phyloP scores from a whole-genome alignment of 2,329 filamentous ascomycete genomes.

The Aspergillus carbonarius region DNA sequence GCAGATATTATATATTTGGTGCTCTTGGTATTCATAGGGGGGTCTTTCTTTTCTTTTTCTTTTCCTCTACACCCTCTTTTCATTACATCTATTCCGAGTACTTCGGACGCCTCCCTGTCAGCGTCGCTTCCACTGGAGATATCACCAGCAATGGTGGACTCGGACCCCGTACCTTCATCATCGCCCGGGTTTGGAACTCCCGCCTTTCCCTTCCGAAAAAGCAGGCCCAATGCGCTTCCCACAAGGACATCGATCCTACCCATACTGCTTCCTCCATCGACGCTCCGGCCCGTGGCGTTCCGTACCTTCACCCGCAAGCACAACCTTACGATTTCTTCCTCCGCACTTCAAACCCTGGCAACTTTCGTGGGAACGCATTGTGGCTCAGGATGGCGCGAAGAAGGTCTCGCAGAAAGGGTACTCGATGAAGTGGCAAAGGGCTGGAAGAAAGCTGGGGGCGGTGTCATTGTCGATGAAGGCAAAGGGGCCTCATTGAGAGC shows the following conservation, averaged over 20 bases:
- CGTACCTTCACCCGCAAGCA: conserved; percentile 97
- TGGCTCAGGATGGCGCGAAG: conserved; percentile 93
- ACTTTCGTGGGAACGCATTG: conserved; percentile 91
- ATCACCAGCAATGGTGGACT: conserved; percentile 21
- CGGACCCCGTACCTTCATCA: conserved; percentile 74
- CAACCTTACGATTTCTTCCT: conserved; percentile 85
- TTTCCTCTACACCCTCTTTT: not conserved
- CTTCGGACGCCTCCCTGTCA: not conserved
- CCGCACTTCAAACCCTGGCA: conserved; percentile 80
- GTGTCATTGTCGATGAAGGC: conserved; percentile 84
- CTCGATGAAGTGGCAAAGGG: conserved; percentile 85
- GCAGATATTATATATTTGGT: not conserved
- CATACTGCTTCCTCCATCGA: conserved; percentile 83
- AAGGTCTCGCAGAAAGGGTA: conserved; percentile 87
- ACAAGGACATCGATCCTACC: conserved; percentile 70
- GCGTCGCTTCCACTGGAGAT: not conserved
- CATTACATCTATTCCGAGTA: not conserved
- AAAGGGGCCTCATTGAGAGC: conserved; percentile 67
- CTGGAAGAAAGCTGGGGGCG: conserved; percentile 88
- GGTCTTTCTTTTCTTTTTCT: not conserved
- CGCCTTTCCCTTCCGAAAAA: conserved; percentile 64
- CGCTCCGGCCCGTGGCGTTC: conserved; percentile 85
- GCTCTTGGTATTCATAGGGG: no score
- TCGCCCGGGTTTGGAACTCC: conserved; percentile 90
- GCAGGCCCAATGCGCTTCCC: conserved; percentile 48